Conservation (phyloP, 2,329 filamentous ascomycete species). For the Grosmannia penicillata region DNA sequence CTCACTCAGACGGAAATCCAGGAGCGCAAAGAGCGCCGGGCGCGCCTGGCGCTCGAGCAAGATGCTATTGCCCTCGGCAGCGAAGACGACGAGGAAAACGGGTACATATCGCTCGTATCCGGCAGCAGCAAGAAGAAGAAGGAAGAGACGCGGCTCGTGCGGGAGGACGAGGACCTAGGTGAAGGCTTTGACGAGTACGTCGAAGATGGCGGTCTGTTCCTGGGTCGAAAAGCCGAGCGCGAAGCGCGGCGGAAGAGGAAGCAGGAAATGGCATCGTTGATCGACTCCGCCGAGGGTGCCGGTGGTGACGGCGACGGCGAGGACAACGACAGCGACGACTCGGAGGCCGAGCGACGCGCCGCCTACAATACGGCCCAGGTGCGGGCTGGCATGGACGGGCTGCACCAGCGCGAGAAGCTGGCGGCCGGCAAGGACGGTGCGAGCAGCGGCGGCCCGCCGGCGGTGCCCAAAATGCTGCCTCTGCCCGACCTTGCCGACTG, state of each 20-base stretch:
- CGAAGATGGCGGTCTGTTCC: constrained; percentile 64
- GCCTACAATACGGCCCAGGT: constrained; percentile 84
- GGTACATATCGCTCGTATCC: constrained; percentile 19
- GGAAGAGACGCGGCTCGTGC: constrained; percentile 58
- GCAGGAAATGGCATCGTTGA: constrained; percentile 69
- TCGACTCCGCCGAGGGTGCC: constrained; percentile 62
- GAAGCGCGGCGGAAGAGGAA: constrained; percentile 53
- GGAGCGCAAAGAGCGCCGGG: constrained; percentile 80
- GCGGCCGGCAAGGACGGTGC: constrained; percentile 20
- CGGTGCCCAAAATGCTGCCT: constrained; percentile 56
- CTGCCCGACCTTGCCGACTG: constrained; percentile 60
- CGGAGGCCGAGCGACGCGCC: constrained; percentile 54
- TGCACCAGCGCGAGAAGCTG: constrained; percentile 38
- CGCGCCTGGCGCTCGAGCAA: constrained; percentile 57
- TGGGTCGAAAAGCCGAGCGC: constrained; percentile 66
- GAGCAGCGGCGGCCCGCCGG: constrained; percentile 10
- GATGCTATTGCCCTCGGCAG: constrained; percentile 51
- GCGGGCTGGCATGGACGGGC: constrained; percentile 67
- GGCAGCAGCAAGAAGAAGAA: constrained; percentile 28
- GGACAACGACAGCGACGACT: constrained; percentile 52
- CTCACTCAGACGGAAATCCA: constrained; percentile 73
- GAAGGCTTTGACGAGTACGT: constrained; percentile 91
- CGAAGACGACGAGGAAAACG: constrained; percentile 28
- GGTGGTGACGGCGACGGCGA: constrained; percentile 48
- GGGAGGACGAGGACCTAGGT: constrained; percentile 80